Percentiles rank a stretch among this genome's conserved stretches.
phyloP scores from a whole-genome alignment of 495 filamentous ascomycete species.

The Astrocystis sublimbata region DNA sequence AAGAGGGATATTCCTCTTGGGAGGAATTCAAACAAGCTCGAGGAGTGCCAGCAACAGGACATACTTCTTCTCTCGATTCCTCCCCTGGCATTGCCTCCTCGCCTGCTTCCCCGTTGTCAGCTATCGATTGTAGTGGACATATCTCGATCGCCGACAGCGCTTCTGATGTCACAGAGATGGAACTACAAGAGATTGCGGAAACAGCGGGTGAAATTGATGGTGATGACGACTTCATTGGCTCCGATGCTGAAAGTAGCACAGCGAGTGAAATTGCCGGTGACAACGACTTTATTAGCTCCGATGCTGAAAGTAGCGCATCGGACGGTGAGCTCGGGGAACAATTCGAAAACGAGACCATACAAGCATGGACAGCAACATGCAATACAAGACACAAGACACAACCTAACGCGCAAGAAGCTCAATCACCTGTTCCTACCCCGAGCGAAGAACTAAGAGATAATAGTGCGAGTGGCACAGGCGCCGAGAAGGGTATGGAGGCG shows the following conservation, averaged over 20 bases:
- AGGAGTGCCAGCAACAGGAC: constrained; percentile 6
- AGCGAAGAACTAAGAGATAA: too few relatives aligned
- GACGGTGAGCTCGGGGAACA: constrained; percentile 15
- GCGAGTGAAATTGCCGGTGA: constrained; percentile 28
- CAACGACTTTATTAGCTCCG: constrained; percentile 27
- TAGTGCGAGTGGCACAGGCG: neutral
- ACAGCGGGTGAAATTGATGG: constrained; percentile 25
- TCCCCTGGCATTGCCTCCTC: too few relatives aligned
- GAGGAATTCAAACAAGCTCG: constrained; percentile 23
- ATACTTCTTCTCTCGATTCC: too few relatives aligned
- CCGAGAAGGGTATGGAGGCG: neutral
- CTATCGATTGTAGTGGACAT: neutral
- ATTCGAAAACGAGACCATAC: neutral
- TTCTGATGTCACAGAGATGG: constrained; percentile 19
- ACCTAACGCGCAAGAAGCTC: neutral
- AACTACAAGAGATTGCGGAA: constrained; percentile 19
- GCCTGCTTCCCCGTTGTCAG: constrained; percentile 15
- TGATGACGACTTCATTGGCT: constrained; percentile 29
- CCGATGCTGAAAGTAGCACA: constrained; percentile 23
- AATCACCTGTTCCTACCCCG: neutral
- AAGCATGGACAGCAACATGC: constrained; percentile 29
- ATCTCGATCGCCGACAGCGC: constrained; percentile 6
- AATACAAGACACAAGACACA: constrained; percentile 16
- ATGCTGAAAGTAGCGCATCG: constrained; percentile 15
- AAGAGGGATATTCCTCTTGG: constrained; percentile 28